Base-by-base conservation (phyloP, 768 basidiomycete genomes). In the Amanita subjunquillea region DNA sequence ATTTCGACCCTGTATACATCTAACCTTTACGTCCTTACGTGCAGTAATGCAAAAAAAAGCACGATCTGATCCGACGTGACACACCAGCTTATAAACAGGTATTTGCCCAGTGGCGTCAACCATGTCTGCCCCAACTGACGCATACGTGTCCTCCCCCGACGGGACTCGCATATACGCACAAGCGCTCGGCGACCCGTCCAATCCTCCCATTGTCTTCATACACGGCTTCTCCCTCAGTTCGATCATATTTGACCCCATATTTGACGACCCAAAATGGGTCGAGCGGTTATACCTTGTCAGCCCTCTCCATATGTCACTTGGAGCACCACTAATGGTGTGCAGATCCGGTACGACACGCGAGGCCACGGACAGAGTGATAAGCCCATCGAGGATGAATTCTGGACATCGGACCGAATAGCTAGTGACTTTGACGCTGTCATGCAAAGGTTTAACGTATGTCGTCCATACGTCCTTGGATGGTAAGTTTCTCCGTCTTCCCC, bases 381-480 rank as follows among this genome's bases (percentile, higher is more conserved):
- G 37, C 64, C 69, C 0, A 23, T 37, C 5, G 52, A 57, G 4
- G 56, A 59, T 17, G 66, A 55, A 15, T 55, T 60, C 2, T 68
- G 65, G 60, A 57, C 57, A 29, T 66, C 66, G 2, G 30, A 61
- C 20, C 61, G 64, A 6, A 53, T 65, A 2, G 62, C 66, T 3
- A 63, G 65, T n/a, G 64, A 68, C 50, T 67, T 67, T 54, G 54
- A 62, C 45, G 64, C 63, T 8, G 65, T 69, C 30, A 60, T 63
- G 15, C 37, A 62, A 17, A 64, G 57, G 20, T 70, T 68, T 42
- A 56, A 56, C 9, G 37, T 70, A 23, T 43, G 49, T 13, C 61
- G 57, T 39, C 64, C 69, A 23, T 62, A 65, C 54, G 59, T 67
- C 30, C 55, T 62, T n/a, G 71, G 65, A 52, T 72, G 69, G 68